Evolutionary conservation across 1,139 yeast genomes (phyloP).

Genomic region (Suhomyces terraborum): DNA sequence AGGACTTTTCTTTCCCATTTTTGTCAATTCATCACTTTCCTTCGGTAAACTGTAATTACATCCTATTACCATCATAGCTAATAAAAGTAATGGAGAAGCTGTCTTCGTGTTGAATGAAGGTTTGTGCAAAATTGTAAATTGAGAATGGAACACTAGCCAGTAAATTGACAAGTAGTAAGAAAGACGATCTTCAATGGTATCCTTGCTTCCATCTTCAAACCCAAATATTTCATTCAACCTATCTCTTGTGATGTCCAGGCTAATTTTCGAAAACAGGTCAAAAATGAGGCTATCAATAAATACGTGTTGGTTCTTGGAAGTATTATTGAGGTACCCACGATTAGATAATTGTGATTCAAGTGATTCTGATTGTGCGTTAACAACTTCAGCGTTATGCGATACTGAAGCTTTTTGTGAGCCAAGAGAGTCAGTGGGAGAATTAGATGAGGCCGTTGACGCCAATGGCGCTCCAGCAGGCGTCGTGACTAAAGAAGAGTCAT

Average conservation of each 20-base stretch:
- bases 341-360: constrained; percentile 20
- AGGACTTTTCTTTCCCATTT: constrained; percentile 23
- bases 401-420: constrained; percentile 25
- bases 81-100: constrained; percentile 54
- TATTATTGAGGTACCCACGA: constrained; percentile 26
- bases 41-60: constrained; percentile 32
- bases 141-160: constrained; percentile 65
- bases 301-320: constrained; percentile 29
- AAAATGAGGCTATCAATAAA: constrained; percentile 31
- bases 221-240: constrained; percentile 26
- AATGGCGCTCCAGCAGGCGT: constrained; percentile 14
- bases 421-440: constrained; percentile 43
- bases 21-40: constrained; percentile 16
- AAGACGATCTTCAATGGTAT: constrained; percentile 30
- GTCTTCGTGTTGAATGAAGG: constrained; percentile 62
- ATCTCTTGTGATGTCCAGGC: constrained; percentile 24
- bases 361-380: constrained; percentile 20
- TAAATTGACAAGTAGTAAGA: constrained; percentile 37
- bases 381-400: not conserved
- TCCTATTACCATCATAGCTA: constrained; percentile 62
- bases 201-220: constrained; percentile 17
- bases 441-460: constrained; percentile 30
- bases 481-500: constrained; percentile 3
- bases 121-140: constrained; percentile 60
- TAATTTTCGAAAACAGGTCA: constrained; percentile 22